Percentiles rank a stretch among this genome's conserved stretches.
phyloP scores from a whole-genome alignment of 2,329 filamentous ascomycete species.

The Botrytis sinoallii region DNA sequence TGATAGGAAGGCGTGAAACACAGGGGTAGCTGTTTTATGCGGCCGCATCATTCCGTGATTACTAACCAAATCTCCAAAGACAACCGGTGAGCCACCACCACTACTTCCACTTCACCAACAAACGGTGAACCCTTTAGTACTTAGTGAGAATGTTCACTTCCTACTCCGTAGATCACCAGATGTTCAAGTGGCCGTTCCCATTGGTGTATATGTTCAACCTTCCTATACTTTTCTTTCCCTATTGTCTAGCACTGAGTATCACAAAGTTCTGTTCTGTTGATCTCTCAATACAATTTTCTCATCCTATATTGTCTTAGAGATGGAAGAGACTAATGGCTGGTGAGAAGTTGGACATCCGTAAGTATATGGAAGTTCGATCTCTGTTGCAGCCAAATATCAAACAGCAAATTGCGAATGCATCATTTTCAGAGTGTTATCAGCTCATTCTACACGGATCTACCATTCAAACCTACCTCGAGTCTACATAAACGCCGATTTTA shows the following conservation, averaged over 20 bases:
- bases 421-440: not conserved
- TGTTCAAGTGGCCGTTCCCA: not conserved
- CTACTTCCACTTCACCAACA: not conserved
- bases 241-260: not conserved
- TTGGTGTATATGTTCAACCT: not conserved
- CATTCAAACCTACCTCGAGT: not conserved
- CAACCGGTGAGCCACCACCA: not conserved
- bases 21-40: not conserved
- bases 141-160: not conserved
- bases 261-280: not conserved
- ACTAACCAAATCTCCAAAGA: not conserved
- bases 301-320: too few species aligned
- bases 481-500: slow-evolving; percentile 17
- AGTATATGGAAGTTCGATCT: not conserved
- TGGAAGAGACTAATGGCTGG: not conserved
- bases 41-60: not conserved
- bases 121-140: not conserved
- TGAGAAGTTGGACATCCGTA: not conserved
- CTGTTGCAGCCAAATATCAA: not conserved
- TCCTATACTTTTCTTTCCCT: not conserved
- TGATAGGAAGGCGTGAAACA: not conserved
- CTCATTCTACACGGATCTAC: not conserved
- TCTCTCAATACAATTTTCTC: not conserved
- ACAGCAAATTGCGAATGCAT: not conserved
- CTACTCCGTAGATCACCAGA: not conserved